Evolutionary conservation across 805 yeast genomes (phyloP).

Genomic region (Yarrowia divulgata): DNA sequence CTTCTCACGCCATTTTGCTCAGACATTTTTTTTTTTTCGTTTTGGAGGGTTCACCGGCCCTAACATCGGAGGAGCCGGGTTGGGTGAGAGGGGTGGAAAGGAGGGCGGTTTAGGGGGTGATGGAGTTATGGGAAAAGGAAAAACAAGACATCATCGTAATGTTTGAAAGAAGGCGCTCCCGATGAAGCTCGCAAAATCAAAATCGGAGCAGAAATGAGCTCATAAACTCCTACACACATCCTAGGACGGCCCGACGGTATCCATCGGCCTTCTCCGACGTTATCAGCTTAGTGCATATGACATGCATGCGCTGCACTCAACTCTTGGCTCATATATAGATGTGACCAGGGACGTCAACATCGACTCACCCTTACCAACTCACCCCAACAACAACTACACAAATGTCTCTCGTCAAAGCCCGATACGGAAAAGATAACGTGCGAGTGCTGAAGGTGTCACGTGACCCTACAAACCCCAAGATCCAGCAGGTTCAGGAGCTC

Average conservation of each 20-base stretch:
- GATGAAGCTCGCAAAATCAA: too few relatives aligned
- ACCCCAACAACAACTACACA: not conserved
- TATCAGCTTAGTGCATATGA: slow-evolving; percentile 1
- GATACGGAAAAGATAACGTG: slow-evolving; percentile 93
- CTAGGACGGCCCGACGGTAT: slow-evolving; percentile 22
- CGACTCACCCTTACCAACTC: not conserved
- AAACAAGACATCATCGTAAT: too few relatives aligned
- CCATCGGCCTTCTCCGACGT: slow-evolving; percentile 35
- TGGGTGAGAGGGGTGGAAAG: too few relatives aligned
- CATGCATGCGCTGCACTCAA: too few relatives aligned
- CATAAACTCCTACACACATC: not conserved
- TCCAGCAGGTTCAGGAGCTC: slow-evolving; percentile 85
- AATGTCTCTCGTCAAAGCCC: slow-evolving; percentile 54
- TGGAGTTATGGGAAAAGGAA: too few relatives aligned
- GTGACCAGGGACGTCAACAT: not conserved
- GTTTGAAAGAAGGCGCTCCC: too few relatives aligned
- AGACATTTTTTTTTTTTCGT: too few relatives aligned
- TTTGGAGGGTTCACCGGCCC: too few relatives aligned
- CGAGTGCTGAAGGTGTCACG: slow-evolving; percentile 88
- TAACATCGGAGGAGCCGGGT: too few relatives aligned
- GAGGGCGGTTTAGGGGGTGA: too few relatives aligned
- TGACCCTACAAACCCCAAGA: slow-evolving; percentile 72
- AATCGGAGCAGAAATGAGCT: not conserved
- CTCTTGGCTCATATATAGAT: not conserved
- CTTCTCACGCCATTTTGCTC: too few relatives aligned